Conservation (phyloP, 2,329 filamentous ascomycete species). For the Trichoderma koningii region DNA sequence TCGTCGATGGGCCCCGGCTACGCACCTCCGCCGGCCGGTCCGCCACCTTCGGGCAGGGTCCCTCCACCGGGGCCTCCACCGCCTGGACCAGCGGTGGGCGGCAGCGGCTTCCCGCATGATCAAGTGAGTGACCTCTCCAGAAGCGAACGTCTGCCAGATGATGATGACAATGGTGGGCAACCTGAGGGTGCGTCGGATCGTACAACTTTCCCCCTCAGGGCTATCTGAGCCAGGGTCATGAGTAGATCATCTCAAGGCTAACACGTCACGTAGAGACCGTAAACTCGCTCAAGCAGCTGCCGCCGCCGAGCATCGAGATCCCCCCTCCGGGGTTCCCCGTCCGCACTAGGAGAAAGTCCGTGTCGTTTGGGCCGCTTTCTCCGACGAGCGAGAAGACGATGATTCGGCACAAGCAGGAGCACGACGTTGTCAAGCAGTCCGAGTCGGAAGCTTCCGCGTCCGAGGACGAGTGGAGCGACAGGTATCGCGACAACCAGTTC, state of each 20-base stretch:
- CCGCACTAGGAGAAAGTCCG: constrained; percentile 41
- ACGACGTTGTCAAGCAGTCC: constrained; percentile 34
- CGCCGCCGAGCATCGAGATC: constrained; percentile 21
- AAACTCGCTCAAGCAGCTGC: constrained; percentile 27
- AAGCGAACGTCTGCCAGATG: constrained; percentile 31
- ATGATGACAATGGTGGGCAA: constrained; percentile 29
- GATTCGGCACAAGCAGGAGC: constrained; percentile 44
- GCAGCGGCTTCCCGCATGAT: constrained; percentile 43
- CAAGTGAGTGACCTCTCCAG: constrained; percentile 49
- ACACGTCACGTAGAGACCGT: constrained; percentile 36
- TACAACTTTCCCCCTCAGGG: constrained; percentile 31
- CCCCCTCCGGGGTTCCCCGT: constrained; percentile 13
- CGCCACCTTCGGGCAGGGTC: constrained; percentile 36
- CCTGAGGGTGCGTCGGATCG: constrained; percentile 44
- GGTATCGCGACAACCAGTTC: constrained; percentile 30
- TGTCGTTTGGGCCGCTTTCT: constrained; percentile 52
- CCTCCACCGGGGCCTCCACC: constrained; percentile 37
- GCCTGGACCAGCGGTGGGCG: constrained; percentile 39
- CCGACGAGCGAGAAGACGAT: constrained; percentile 52
- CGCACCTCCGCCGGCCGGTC: constrained; percentile 35
- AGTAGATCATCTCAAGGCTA: background rate
- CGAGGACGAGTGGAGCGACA: constrained; percentile 25
- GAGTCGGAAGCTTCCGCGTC: constrained; percentile 30
- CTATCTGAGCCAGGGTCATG: background rate
- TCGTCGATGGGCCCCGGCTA: constrained; percentile 17